Conservation (phyloP, 1,284 basidiomycete genomes). For the Peniophora sp. region DNA sequence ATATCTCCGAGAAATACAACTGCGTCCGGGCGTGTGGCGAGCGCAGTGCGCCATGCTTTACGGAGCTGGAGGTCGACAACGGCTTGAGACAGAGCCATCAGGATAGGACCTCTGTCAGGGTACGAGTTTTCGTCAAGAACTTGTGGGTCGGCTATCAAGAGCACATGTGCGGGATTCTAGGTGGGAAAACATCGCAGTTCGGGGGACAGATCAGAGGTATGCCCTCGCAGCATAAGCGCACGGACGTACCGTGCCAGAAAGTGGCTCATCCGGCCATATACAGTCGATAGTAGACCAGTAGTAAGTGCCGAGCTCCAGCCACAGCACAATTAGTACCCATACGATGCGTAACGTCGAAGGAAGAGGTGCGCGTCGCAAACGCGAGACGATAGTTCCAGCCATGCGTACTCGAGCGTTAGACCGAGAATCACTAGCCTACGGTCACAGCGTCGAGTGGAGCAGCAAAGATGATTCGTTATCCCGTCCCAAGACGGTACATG, state of each 20-base stretch:
- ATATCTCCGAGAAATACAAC: slow-evolving; percentile 86
- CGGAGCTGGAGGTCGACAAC: slow-evolving; percentile 70
- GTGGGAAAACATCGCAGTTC: slow-evolving; percentile 8
- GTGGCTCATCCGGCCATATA: slow-evolving; percentile 47
- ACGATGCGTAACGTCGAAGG: slow-evolving; percentile 30
- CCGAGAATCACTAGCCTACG: too few relatives aligned
- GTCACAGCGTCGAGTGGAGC: too few relatives aligned
- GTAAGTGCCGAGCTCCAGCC: slow-evolving; percentile 69
- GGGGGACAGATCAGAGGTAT: slow-evolving; percentile 3
- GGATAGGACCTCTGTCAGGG: slow-evolving; percentile 37
- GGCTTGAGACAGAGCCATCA: slow-evolving; percentile 46
- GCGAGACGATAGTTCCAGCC: too few relatives aligned
- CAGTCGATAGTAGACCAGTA: slow-evolving; percentile 40
- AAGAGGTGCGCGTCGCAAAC: background rate
- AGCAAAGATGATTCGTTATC: too few relatives aligned
- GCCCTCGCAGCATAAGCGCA: slow-evolving; percentile 18
- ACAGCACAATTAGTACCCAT: slow-evolving; percentile 51
- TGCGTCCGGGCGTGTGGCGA: slow-evolving; percentile 55
- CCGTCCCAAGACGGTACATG: too few relatives aligned
- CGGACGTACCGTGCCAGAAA: slow-evolving; percentile 5
- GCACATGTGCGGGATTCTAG: slow-evolving; percentile 50
- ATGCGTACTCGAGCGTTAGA: too few relatives aligned
- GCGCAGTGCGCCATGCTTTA: slow-evolving; percentile 73
- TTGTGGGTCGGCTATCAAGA: slow-evolving; percentile 79
- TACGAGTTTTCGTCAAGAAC: slow-evolving; percentile 63